Evolutionary conservation across 2,329 filamentous ascomycete species (phyloP), one percentile per base, ranked within the genome.

Genomic region (Sporothrix luriei): DNA sequence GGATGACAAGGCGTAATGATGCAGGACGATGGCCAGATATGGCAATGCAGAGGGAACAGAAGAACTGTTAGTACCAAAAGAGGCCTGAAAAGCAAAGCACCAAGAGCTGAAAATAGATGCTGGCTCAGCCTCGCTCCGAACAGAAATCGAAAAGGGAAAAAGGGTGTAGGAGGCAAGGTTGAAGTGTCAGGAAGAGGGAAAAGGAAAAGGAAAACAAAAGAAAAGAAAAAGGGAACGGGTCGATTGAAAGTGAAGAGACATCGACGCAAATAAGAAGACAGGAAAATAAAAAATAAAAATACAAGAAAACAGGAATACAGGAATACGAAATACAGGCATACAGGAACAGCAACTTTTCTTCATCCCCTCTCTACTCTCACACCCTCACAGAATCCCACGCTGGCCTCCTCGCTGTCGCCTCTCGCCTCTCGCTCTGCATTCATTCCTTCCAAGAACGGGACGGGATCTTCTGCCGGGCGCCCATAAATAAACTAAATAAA

Each of bases 61-160:
- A 26, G 11, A 49, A 33, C 6, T 19, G 21, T 46, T n/a, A n/a
- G 29, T 16, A 29, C 46, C 62, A 51, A 51, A 49, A 52, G 14
- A 64, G 33, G 43, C 33, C 43, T 51, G 21, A 38, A 51, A 16
- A 38, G 48, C 16, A 13, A 38, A 51, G 29, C 13, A 10, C 24
- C 14, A 24, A 14, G 26, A 38, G 62, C 62, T 65, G 62, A 65
- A 65, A 65, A 65, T 65, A 65, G 62, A 65, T 10, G 26, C 26
- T 40, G 38, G 62, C 62, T 65, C 46, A 65, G 62, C 62, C 62
- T 65, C 62, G 46, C 46, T 65, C 24, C 46, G 21, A 48, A 24
- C 38, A 24, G 24, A n/a, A 49, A 33, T 64, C 57, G 59, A 29
- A 21, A 65, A 40, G 19, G 14, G 40, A 2, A 3, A 5, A 19